Conservation (phyloP, 2,329 filamentous ascomycete genomes). For the Coleophoma cylindrospora region DNA sequence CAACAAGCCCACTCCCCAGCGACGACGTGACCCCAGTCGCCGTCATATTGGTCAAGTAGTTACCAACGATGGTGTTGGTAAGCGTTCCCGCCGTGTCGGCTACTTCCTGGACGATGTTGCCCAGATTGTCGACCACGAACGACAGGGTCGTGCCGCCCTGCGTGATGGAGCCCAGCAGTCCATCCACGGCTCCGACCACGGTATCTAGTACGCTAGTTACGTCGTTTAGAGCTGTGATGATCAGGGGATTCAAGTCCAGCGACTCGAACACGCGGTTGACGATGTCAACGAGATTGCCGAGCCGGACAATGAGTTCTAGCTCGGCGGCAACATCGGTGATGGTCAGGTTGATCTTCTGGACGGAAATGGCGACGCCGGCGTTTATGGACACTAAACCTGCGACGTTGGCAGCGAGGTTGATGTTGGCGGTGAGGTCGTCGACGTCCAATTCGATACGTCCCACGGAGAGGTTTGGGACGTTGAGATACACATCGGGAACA, state of each 20-base stretch:
- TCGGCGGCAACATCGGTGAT: slow-evolving; percentile 55
- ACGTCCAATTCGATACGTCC: slow-evolving; percentile 55
- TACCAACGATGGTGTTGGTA: slow-evolving; percentile 49
- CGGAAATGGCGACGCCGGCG: slow-evolving; percentile 39
- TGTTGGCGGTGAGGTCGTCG: slow-evolving; percentile 51
- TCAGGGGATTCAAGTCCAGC: slow-evolving; percentile 55
- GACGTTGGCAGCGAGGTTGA: slow-evolving; percentile 57
- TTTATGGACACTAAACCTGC: slow-evolving; percentile 50
- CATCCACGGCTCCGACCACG: slow-evolving; percentile 52
- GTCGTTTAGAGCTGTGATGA: slow-evolving; percentile 50
- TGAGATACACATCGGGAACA: slow-evolving; percentile 50
- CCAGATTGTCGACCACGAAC: slow-evolving; percentile 55
- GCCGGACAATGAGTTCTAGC: slow-evolving; percentile 52
- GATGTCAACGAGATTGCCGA: slow-evolving; percentile 55
- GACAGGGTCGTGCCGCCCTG: slow-evolving; percentile 48
- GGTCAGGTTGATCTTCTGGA: slow-evolving; percentile 52
- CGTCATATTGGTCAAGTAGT: slow-evolving; percentile 56
- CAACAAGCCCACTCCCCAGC: slow-evolving; percentile 28
- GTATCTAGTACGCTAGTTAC: slow-evolving; percentile 45
- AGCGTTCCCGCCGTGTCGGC: slow-evolving; percentile 37
- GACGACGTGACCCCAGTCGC: slow-evolving; percentile 25
- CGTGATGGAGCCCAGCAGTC: slow-evolving; percentile 52
- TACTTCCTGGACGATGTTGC: slow-evolving; percentile 58
- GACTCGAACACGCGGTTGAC: slow-evolving; percentile 55
- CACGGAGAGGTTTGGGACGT: slow-evolving; percentile 52